Percentiles rank a stretch among this genome's conserved stretches.
Evolutionary conservation across 768 basidiomycete genomes (phyloP).

Genomic region (Lentinula aciculospora): DNA sequence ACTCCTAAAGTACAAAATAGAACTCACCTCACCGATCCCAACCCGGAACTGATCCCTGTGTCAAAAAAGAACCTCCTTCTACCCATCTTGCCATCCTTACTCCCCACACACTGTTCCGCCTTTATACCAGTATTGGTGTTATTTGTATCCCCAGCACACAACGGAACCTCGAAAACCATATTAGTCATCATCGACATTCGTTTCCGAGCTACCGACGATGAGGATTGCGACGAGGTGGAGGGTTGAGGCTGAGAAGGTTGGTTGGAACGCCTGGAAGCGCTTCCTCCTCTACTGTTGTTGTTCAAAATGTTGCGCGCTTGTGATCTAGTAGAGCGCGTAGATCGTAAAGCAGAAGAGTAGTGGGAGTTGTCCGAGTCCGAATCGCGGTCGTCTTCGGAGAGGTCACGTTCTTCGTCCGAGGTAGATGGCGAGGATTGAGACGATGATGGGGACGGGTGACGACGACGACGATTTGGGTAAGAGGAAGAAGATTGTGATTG

Average conservation of each 20-base stretch:
- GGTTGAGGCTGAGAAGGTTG: neutral
- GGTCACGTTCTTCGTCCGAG: neutral
- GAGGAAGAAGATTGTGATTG: conserved; percentile 19
- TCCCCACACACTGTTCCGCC: neutral
- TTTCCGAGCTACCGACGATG: neutral
- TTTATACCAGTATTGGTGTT: neutral
- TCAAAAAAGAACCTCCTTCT: neutral
- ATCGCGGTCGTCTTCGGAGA: neutral
- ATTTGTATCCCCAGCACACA: neutral
- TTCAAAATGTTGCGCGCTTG: neutral
- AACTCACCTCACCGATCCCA: neutral
- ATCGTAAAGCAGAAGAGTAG: neutral
- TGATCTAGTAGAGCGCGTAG: neutral
- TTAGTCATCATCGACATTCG: neutral
- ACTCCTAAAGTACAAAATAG: too few relatives aligned
- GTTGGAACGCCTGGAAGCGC: neutral
- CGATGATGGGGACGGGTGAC: neutral
- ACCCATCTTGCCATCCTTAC: neutral
- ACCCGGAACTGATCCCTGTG: neutral
- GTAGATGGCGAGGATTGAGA: neutral
- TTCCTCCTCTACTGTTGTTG: neutral
- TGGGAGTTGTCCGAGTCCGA: neutral
- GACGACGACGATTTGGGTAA: neutral
- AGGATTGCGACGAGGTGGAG: neutral
- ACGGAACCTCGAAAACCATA: neutral